These are phyloP conservation scores for Nothophaeocryptopus gaeumannii DNA, from an alignment of 2,329 filamentous ascomycete species.

Conservation along the genomic window DNA sequence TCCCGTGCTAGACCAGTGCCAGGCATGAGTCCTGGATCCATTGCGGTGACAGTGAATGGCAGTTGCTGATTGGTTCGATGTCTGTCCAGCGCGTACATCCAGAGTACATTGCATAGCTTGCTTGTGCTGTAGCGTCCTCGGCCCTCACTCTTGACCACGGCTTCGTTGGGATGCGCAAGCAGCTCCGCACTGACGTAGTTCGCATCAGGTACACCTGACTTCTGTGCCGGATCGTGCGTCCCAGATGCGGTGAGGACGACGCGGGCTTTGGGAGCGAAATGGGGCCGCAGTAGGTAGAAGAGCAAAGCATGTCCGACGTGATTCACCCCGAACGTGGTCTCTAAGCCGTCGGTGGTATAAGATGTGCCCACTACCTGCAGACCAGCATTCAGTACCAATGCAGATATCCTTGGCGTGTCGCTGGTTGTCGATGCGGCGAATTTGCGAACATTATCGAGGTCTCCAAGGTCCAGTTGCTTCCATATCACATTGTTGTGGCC, in stretches of 20 bases:
- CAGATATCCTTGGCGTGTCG: conserved; percentile 40
- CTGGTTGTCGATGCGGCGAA: conserved; percentile 36
- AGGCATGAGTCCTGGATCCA: conserved; percentile 52
- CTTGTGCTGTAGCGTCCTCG: conserved; percentile 42
- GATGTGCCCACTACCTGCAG: conserved; percentile 28
- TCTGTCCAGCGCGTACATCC: conserved; percentile 46
- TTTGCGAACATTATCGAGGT: conserved; percentile 47
- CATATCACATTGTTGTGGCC: conserved; percentile 43
- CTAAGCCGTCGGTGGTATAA: conserved; percentile 36
- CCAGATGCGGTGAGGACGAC: conserved; percentile 38
- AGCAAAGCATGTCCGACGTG: conserved; percentile 31
- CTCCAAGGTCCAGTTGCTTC: conserved; percentile 50
- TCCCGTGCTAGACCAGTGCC: conserved; percentile 46
- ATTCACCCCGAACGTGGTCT: conserved; percentile 35
- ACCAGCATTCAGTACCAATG: conserved; percentile 45
- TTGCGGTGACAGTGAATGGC: conserved; percentile 40
- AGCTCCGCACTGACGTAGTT: conserved; percentile 46
- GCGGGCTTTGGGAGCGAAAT: conserved; percentile 46
- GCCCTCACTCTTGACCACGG: conserved; percentile 26
- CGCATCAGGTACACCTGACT: conserved; percentile 43
- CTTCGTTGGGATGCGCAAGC: conserved; percentile 42
- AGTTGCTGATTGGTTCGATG: conserved; percentile 32
- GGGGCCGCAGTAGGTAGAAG: conserved; percentile 21
- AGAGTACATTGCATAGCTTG: conserved; percentile 52
- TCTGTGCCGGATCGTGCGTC: conserved; percentile 49